Evolutionary conservation across 768 basidiomycete species (phyloP).

Genomic region (Boletus edulis): DNA sequence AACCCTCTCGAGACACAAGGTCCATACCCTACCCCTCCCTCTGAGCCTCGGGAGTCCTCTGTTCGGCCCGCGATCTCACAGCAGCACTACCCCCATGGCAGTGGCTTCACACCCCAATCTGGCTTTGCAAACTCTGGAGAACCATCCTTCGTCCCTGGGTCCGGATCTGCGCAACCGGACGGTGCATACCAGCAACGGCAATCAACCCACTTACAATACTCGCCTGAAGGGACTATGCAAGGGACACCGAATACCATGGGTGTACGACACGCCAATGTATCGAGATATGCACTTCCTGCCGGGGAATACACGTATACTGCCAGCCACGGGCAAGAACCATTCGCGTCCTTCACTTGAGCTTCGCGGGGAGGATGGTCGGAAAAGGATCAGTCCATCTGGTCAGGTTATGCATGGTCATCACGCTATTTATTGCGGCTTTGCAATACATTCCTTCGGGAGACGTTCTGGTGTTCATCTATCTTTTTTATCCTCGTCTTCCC

Average conservation of each 20-base stretch:
- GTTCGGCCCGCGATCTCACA: slow-evolving; percentile 17
- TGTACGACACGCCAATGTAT: slow-evolving; percentile 12
- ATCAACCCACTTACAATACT: slow-evolving; percentile 16
- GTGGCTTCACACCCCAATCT: slow-evolving; percentile 12
- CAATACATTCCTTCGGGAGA: slow-evolving; percentile 5
- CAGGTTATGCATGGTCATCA: background rate
- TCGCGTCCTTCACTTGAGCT: slow-evolving; percentile 16
- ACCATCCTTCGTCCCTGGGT: slow-evolving; percentile 13
- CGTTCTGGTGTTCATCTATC: background rate
- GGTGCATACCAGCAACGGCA: slow-evolving; percentile 13
- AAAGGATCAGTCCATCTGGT: slow-evolving; percentile 1
- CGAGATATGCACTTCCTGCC: slow-evolving; percentile 16
- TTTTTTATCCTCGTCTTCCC: slow-evolving; percentile 2
- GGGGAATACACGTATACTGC: slow-evolving; percentile 23
- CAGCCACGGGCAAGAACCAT: slow-evolving; percentile 25
- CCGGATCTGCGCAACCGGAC: slow-evolving; percentile 9
- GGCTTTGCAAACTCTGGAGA: slow-evolving; percentile 16
- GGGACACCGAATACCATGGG: slow-evolving; percentile 11
- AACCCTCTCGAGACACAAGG: slow-evolving; percentile 12
- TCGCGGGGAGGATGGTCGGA: background rate
- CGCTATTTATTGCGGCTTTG: slow-evolving; percentile 4
- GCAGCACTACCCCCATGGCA: slow-evolving; percentile 15
- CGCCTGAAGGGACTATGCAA: slow-evolving; percentile 18
- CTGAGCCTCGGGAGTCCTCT: slow-evolving; percentile 13
- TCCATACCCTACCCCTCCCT: slow-evolving; percentile 16